A percentile compares a stretch with the other conserved stretches of the same genome.
Conservation (phyloP, 2,329 filamentous ascomycete genomes). For the Aspergillus novoparasiticus region DNA sequence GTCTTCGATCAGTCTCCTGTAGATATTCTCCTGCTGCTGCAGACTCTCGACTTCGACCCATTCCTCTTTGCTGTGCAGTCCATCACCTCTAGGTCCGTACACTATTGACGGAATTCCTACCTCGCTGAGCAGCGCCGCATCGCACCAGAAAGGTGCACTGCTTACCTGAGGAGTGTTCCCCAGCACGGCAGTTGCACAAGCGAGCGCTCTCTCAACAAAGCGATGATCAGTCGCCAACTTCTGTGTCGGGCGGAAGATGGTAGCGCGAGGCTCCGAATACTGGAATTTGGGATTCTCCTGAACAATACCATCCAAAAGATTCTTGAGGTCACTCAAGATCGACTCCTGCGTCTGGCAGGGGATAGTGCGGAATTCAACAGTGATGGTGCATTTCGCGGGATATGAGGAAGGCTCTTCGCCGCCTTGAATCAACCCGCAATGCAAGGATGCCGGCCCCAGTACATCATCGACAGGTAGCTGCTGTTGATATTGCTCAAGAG, state of each 20-base stretch:
- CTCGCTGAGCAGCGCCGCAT: slow-evolving; percentile 52
- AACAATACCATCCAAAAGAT: slow-evolving; percentile 38
- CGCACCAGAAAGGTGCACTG: slow-evolving; percentile 51
- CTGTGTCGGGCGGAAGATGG: slow-evolving; percentile 48
- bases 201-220: slow-evolving; percentile 39
- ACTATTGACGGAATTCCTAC: slow-evolving; percentile 51
- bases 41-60: slow-evolving; percentile 52
- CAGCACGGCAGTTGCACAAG: slow-evolving; percentile 30
- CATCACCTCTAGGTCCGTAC: slow-evolving; percentile 52
- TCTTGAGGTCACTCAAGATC: slow-evolving; percentile 42
- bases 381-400: slow-evolving; percentile 52
- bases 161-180: slow-evolving; percentile 28
- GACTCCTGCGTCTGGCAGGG: slow-evolving; percentile 45
- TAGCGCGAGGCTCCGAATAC: slow-evolving; percentile 42
- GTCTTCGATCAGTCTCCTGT: slow-evolving; percentile 21
- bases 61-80: slow-evolving; percentile 55
- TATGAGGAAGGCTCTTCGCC: slow-evolving; percentile 58
- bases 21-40: slow-evolving; percentile 31
- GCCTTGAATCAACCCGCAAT: slow-evolving; percentile 53
- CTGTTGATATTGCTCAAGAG: slow-evolving; percentile 48
- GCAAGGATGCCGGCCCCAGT: slow-evolving; percentile 47
- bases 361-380: slow-evolving; percentile 54
- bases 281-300: slow-evolving; percentile 42
- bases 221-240: slow-evolving; percentile 45
- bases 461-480: slow-evolving; percentile 37